These are phyloP conservation scores for Rubia tinctorum DNA, from an alignment of 305 asterid species.

Conservation along the genomic window DNA sequence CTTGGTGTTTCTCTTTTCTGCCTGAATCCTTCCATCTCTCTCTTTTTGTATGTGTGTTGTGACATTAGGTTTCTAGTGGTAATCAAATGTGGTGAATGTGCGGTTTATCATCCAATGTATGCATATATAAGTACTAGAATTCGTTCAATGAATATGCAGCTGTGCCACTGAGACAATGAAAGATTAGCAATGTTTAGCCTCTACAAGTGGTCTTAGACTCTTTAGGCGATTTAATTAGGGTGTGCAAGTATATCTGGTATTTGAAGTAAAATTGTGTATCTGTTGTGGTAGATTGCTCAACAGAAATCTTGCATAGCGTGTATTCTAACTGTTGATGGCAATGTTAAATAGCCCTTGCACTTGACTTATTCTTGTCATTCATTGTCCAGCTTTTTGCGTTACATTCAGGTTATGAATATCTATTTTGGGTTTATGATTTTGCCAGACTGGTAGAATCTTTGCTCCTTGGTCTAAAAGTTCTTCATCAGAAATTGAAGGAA, in stretches of 20 bases:
- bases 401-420: conserved; percentile 13
- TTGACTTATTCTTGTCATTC: neutral
- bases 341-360: conserved; percentile 10
- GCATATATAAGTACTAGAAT: neutral
- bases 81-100: neutral
- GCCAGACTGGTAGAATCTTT: conserved; percentile 81
- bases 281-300: neutral
- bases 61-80: neutral
- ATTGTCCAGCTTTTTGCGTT: conserved; percentile 1
- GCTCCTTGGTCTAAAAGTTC: conserved; percentile 61
- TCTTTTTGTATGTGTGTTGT: neutral
- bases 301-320: neutral
- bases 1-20: conserved; percentile 2
- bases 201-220: neutral
- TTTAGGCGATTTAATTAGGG: neutral
- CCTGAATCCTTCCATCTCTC: neutral
- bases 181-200: neutral
- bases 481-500: conserved; percentile 39
- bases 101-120: neutral
- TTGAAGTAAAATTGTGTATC: neutral
- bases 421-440: conserved; percentile 23
- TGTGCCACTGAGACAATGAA: neutral
- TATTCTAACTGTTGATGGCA: neutral
- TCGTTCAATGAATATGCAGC: neutral
- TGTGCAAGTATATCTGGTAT: neutral